Conservation (phyloP, 176 grass and related monocot genomes). For the Carex pumila region DNA sequence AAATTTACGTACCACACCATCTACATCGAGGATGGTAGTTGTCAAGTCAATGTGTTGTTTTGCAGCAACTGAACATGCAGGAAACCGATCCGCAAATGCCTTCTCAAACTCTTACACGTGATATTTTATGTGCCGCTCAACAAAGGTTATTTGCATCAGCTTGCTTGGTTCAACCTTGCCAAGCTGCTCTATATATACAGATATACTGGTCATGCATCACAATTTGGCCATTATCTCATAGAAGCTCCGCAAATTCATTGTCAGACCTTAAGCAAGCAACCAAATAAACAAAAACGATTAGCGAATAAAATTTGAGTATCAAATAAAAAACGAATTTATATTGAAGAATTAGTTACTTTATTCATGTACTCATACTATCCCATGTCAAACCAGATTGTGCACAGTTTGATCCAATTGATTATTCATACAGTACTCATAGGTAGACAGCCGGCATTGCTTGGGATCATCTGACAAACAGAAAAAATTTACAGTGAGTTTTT, state of each 20-base stretch:
- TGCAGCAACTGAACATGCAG: no score
- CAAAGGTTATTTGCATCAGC: no score
- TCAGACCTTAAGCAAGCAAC: constrained; percentile 15
- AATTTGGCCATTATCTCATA: constrained; percentile 47
- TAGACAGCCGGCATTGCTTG: constrained; percentile 25
- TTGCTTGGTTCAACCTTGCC: no score
- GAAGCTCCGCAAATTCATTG: constrained; percentile 28
- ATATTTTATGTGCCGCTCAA: no score
- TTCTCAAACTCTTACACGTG: no score
- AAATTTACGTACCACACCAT: no score
- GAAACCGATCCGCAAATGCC: no score
- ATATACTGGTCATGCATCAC: constrained; percentile 10
- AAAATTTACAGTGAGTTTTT: background rate
- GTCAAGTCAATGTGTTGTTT: no score
- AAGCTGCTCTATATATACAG: no score
- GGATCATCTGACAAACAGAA: constrained; percentile 30
- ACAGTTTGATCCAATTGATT: constrained; percentile 62
- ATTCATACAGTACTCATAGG: constrained; percentile 20
- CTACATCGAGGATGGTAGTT: no score
- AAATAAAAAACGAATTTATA: no score
- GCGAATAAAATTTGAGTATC: background rate
- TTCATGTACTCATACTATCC: constrained; percentile 90
- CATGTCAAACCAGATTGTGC: constrained; percentile 98
- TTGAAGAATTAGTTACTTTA: constrained; percentile 61
- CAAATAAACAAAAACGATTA: no score